Evolutionary conservation across 176 grass and related monocot genomes (phyloP), one percentile per base, ranked within the genome.

Genomic region (Oryza nivara): DNA sequence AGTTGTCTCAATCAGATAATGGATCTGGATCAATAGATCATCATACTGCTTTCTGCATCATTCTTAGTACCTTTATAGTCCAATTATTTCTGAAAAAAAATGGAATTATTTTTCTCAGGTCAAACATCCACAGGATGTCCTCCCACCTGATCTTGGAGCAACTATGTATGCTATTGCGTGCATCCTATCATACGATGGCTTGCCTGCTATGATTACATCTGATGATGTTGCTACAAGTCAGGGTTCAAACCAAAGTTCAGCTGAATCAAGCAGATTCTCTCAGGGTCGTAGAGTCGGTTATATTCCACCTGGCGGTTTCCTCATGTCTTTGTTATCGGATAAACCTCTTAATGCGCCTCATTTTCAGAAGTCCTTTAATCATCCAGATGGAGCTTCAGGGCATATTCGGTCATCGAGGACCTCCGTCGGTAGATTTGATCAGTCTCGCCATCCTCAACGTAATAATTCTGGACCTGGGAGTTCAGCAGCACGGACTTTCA

Each of bases 151-250:
- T 46, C 91, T 98, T 78, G 88, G 90, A 41, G 91, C 96, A 45
- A 92, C 96, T 3, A 89, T 94, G 86, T 90, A 93, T 78, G 83
- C 93, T 40, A 94, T 95, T n/a, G 80, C 91, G 19, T 94, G 88
- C 45, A 90, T 92, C 75, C 89, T 98, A 22, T 89, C 96, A 71
- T 95, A 89, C 58, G 93, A 98, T 80, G 88, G 91, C 54, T 80
- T 98, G 80, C 91, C 88, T 78, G 61, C 71, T 72, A 76, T 88
- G 51, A 40, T 89, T 49, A 67, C 80, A 82, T 26, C 86, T 38
- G 82, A 85, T 45, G 84, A 85, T 20, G 22, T 49, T 5, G 11
- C 65, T 19, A 32, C 72, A 11, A 54, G 19, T 9, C 44, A 4
- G 65, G 41, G 38, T 77, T 80, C 61, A 48, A 70, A 14, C 41